A percentile compares a stretch with the other conserved stretches of the same genome.
These are phyloP conservation scores for Candida golubevii DNA, from an alignment of 805 yeast species.

Conservation along the genomic window DNA sequence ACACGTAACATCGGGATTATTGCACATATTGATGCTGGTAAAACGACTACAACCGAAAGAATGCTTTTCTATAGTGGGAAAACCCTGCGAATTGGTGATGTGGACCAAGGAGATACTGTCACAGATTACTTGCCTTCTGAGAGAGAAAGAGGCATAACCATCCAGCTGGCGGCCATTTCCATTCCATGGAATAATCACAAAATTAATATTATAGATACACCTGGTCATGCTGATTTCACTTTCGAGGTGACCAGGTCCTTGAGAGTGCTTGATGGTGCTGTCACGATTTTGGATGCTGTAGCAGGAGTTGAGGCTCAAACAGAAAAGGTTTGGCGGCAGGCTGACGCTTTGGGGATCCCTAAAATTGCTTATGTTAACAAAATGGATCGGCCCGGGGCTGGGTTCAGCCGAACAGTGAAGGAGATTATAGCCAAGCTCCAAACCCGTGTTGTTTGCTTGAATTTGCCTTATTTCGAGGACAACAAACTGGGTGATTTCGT, in stretches of 20 bases:
- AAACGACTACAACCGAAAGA: slow-evolving; percentile 95
- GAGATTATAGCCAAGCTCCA: slow-evolving; percentile 74
- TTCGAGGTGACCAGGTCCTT: slow-evolving; percentile 90
- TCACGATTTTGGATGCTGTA: slow-evolving; percentile 88
- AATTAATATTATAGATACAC: slow-evolving; percentile 90
- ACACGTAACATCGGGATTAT: slow-evolving; percentile 90
- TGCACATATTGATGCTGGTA: slow-evolving; percentile 99
- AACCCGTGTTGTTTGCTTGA: slow-evolving; percentile 71
- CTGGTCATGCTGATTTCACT: slow-evolving; percentile 97
- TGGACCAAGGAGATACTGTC: slow-evolving; percentile 94
- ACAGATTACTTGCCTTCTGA: slow-evolving; percentile 91
- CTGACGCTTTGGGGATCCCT: slow-evolving; percentile 64
- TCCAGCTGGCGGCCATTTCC: slow-evolving; percentile 93
- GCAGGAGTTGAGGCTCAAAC: slow-evolving; percentile 99
- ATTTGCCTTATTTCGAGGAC: slow-evolving; percentile 63
- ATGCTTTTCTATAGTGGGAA: slow-evolving; percentile 89
- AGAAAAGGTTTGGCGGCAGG: slow-evolving; percentile 94
- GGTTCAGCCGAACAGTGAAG: slow-evolving; percentile 82
- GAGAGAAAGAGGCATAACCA: slow-evolving; percentile 89
- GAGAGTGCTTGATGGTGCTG: slow-evolving; percentile 91
- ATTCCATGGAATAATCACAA: slow-evolving; percentile 76
- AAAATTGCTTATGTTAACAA: slow-evolving; percentile 79
- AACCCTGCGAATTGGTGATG: slow-evolving; percentile 79
- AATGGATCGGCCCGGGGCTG: slow-evolving; percentile 97
- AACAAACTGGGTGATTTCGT: slow-evolving; percentile 28